Evolutionary conservation across 768 basidiomycete genomes (phyloP), one percentile per base, ranked within the genome.

Genomic region (Agrocybe praecox): DNA sequence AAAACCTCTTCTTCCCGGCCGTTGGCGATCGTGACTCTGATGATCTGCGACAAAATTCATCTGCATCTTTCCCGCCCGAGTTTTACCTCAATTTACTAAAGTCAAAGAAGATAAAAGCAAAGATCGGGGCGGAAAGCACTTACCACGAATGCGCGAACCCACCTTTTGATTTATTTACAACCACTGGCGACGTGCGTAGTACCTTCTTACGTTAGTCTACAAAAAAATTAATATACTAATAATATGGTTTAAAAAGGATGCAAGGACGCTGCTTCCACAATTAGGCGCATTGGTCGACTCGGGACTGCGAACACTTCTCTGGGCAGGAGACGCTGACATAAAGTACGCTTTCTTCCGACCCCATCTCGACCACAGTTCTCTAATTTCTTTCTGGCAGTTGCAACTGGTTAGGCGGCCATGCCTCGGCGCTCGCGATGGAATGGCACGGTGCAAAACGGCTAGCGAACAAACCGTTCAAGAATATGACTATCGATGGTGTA

Each of bases 41-140:
- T 56, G 87, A 89, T 62, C 69, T 89, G 43, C 73, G 84, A 19
- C 86, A 87, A 67, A 84, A 79, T 40, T 70, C 77, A 1, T 75
- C 81, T 0, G 75, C 79, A 1, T 53, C 70, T 7, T 87, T 87
- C 68, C 86, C 87, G 6, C 81, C 85, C 0, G 77, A 83, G 45
- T 84, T 76, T 56, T 87, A 86, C 54, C 58, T 82, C 43, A 69
- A 72, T 11, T 85, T 81, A 58, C 69, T 87, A 18, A 61, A 55
- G 0, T 64, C 67, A n/a, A 36, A 74, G 0, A 58, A 66, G 2
- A 72, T 83, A 14, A 59, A 72, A 65, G 65, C 62, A 18, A 66
- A 62, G 52, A 88, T 88, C 42, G 87, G 87, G 6, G 86, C 86
- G 0, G 71, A 82, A 56, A 61, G 64, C 21, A 62, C 57, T 1